Percentiles rank a stretch among this genome's conserved stretches.
Conservation (phyloP, 2,329 filamentous ascomycete species). For the Colletotrichum musae region DNA sequence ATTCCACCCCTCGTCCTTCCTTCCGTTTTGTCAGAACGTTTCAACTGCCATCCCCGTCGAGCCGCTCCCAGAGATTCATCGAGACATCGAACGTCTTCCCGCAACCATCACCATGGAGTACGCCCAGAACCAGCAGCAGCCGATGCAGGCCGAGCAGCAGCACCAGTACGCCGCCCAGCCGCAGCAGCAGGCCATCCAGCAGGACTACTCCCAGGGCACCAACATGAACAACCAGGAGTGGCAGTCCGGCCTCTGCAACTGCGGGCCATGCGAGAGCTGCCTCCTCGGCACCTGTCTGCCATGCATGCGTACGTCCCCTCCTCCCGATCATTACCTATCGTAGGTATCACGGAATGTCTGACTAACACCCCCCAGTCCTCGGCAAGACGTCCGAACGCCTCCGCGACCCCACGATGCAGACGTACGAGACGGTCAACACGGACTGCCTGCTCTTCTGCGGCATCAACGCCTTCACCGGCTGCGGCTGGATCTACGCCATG, state of each 20-base stretch:
- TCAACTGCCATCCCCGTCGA: neutral
- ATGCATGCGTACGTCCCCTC: conserved; percentile 57
- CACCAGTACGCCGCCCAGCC: conserved; percentile 29
- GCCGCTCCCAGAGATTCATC: neutral
- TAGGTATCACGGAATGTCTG: neutral
- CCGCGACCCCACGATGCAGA: conserved; percentile 58
- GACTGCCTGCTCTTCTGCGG: conserved; percentile 59
- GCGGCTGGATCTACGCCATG: conserved; percentile 64
- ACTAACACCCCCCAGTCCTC: conserved; percentile 51
- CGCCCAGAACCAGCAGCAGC: conserved; percentile 18
- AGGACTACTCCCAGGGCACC: conserved; percentile 37
- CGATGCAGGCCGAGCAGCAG: conserved; percentile 28
- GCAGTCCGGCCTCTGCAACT: conserved; percentile 56
- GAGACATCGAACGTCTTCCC: neutral
- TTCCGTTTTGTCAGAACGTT: neutral
- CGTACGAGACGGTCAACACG: conserved; percentile 55
- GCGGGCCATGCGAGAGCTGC: conserved; percentile 57
- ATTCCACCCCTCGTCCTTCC: too few relatives aligned
- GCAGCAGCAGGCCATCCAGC: conserved; percentile 38
- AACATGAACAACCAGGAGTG: conserved; percentile 50
- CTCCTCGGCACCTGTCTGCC: conserved; percentile 57
- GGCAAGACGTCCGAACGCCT: conserved; percentile 61
- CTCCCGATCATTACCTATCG: neutral
- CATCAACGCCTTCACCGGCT: conserved; percentile 57
- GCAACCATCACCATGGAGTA: conserved; percentile 24